phyloP scores from a whole-genome alignment of 1,139 yeast genomes.

The Debaryomyces sp. region DNA sequence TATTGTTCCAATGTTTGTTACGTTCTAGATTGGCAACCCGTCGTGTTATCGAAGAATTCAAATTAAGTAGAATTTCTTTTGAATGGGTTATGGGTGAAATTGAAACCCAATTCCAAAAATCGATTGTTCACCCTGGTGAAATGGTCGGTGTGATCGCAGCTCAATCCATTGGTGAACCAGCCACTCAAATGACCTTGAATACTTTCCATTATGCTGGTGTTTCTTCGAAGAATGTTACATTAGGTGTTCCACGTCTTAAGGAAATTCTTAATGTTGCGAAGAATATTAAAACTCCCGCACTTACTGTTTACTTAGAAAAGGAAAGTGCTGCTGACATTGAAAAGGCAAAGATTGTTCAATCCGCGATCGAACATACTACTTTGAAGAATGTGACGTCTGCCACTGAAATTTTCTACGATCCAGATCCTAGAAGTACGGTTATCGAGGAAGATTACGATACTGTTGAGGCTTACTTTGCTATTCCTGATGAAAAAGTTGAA shows the following conservation, averaged over 20 bases:
- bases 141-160: slow-evolving; percentile 99
- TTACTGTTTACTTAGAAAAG: slow-evolving; percentile 84
- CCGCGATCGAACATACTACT: slow-evolving; percentile 96
- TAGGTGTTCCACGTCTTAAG: slow-evolving; percentile 99
- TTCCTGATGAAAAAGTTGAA: slow-evolving; percentile 97
- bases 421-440: slow-evolving; percentile 95
- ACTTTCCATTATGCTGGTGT: slow-evolving; percentile 99
- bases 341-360: slow-evolving; percentile 91
- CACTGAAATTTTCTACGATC: slow-evolving; percentile 96
- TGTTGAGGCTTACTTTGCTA: slow-evolving; percentile 94
- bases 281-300: slow-evolving; percentile 97
- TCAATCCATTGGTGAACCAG: slow-evolving; percentile 99
- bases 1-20: slow-evolving; percentile 85
- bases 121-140: slow-evolving; percentile 97
- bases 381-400: slow-evolving; percentile 95
- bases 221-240: slow-evolving; percentile 96
- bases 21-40: slow-evolving; percentile 91
- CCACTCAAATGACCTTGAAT: slow-evolving; percentile 98
- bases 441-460: slow-evolving; percentile 97
- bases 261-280: slow-evolving; percentile 98
- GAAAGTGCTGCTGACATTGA: slow-evolving; percentile 88
- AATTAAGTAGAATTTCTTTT: slow-evolving; percentile 81
- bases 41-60: slow-evolving; percentile 89
- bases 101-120: slow-evolving; percentile 89
- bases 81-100: slow-evolving; percentile 96